These are phyloP conservation scores for Clarireedia hainanense DNA, from an alignment of 2,329 filamentous ascomycete genomes.

Conservation along the genomic window DNA sequence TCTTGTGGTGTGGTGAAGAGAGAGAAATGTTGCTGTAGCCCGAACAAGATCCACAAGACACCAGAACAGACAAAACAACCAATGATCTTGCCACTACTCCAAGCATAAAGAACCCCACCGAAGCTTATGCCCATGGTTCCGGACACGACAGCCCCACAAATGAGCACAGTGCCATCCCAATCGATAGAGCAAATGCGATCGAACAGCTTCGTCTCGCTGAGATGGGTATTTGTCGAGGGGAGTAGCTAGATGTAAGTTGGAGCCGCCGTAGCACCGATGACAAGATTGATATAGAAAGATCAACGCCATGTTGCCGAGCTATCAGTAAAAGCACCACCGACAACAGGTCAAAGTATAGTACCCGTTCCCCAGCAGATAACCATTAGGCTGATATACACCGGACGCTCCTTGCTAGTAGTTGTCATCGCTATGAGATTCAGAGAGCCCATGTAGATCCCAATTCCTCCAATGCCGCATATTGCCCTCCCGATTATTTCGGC, in stretches of 20 bases:
- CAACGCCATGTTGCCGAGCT: slow-evolving; percentile 26
- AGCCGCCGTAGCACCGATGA: slow-evolving; percentile 25
- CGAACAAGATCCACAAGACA: slow-evolving; percentile 25
- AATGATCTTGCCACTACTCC: slow-evolving; percentile 23
- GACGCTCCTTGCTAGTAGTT: slow-evolving; percentile 6
- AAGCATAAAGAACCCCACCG: slow-evolving; percentile 26
- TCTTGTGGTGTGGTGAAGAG: slow-evolving; percentile 20
- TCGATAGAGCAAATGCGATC: slow-evolving; percentile 12
- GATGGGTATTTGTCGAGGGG: background rate
- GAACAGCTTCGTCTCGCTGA: background rate
- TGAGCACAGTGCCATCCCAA: slow-evolving; percentile 23
- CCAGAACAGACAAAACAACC: slow-evolving; percentile 37
- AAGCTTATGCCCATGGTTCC: slow-evolving; percentile 30
- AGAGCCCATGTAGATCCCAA: slow-evolving; percentile 34
- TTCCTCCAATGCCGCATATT: slow-evolving; percentile 34
- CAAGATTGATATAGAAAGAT: slow-evolving; percentile 27
- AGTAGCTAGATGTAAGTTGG: slow-evolving; percentile 13
- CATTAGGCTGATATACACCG: slow-evolving; percentile 7
- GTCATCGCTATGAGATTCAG: slow-evolving; percentile 9
- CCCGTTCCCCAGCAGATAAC: slow-evolving; percentile 12
- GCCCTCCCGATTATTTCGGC: slow-evolving; percentile 38
- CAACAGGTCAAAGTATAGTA: slow-evolving; percentile 13
- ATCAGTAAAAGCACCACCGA: slow-evolving; percentile 26
- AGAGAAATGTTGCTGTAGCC: slow-evolving; percentile 21
- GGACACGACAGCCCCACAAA: slow-evolving; percentile 28